Percentiles rank a stretch among this genome's conserved stretches.
Conservation (phyloP, 345 rosid genomes). For the Murraya koenigii region DNA sequence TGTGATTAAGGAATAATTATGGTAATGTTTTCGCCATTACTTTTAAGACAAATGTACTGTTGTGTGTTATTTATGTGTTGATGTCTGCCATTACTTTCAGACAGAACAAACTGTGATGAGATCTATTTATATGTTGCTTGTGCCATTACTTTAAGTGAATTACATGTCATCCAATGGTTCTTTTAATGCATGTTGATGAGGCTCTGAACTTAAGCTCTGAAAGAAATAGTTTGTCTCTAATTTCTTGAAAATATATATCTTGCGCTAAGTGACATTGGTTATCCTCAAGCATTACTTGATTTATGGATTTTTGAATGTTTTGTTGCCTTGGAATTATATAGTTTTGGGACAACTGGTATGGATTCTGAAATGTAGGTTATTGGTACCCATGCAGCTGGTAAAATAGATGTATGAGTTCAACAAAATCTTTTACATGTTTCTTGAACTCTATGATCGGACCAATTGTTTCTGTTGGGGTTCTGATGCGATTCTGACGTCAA, state of each 20-base stretch:
- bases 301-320: not conserved
- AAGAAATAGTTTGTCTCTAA: not conserved
- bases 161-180: not conserved
- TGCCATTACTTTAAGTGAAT: not conserved
- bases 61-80: too few relatives aligned
- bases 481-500: constrained; percentile 13
- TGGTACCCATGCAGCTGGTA: not conserved
- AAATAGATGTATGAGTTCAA: not conserved
- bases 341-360: not conserved
- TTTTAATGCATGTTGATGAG: not conserved
- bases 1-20: not conserved
- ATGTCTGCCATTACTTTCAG: not conserved
- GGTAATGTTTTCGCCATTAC: not conserved
- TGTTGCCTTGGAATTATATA: not conserved
- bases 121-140: not conserved
- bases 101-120: not conserved
- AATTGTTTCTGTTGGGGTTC: not conserved
- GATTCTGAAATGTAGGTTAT: not conserved
- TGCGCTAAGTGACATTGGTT: not conserved
- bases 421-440: not conserved
- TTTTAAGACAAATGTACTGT: not conserved
- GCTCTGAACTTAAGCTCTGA: not conserved
- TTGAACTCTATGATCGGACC: not conserved
- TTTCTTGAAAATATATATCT: not conserved
- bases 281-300: not conserved